A percentile compares a stretch with the other conserved stretches of the same genome.
phyloP scores from a whole-genome alignment of 2,329 filamentous ascomycete species.

The Orbilia ellipsospora region DNA sequence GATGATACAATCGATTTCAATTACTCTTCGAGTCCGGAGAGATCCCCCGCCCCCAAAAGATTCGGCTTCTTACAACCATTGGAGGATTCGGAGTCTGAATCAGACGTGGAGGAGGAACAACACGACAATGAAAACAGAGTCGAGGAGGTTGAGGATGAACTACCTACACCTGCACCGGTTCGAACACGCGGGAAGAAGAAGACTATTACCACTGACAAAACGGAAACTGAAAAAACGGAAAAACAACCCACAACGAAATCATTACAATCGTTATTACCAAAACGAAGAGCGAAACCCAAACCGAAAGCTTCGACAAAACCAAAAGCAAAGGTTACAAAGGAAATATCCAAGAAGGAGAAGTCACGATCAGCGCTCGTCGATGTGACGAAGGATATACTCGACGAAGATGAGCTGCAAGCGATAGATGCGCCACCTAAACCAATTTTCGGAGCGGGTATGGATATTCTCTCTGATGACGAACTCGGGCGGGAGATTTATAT shows the following conservation, averaged over 20 bases:
- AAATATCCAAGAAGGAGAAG: conserved; percentile 26
- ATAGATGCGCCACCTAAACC: conserved; percentile 45
- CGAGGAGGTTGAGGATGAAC: conserved; percentile 13
- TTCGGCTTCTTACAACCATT: conserved; percentile 31
- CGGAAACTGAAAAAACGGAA: conserved; percentile 23
- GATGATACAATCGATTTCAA: conserved; percentile 53
- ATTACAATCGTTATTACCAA: conserved; percentile 44
- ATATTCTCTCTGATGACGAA: conserved; percentile 49
- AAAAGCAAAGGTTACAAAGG: conserved; percentile 35
- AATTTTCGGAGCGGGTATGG: conserved; percentile 45
- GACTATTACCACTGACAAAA: background rate
- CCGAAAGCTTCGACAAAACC: conserved; percentile 7
- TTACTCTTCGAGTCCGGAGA: conserved; percentile 48
- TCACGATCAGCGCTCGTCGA: conserved; percentile 37
- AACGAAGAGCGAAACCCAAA: conserved; percentile 31
- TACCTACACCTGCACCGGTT: conserved; percentile 2
- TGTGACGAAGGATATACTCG: conserved; percentile 45
- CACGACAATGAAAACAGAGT: conserved; percentile 33
- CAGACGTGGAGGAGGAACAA: conserved; percentile 35
- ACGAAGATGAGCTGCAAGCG: conserved; percentile 45
- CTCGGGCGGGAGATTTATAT: conserved; percentile 48
- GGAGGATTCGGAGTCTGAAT: conserved; percentile 33
- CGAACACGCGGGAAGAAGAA: conserved; percentile 27
- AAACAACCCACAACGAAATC: conserved; percentile 41
- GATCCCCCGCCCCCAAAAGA: conserved; percentile 28